These are phyloP conservation scores for Lindgomyces ingoldianus DNA, from an alignment of 495 filamentous ascomycete genomes.

Conservation along the genomic window DNA sequence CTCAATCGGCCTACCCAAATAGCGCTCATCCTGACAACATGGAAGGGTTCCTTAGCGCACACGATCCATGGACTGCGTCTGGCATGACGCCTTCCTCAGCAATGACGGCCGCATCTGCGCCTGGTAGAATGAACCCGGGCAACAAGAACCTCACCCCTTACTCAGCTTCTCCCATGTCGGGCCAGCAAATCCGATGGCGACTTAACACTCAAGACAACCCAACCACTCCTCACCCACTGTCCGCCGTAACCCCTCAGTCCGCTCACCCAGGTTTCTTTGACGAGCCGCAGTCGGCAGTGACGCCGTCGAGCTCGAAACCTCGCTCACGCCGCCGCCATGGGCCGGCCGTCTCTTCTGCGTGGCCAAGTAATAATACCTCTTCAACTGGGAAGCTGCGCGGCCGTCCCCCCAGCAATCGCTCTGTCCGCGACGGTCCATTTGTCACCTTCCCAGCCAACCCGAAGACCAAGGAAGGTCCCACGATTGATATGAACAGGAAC, in stretches of 20 bases:
- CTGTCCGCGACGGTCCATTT: constrained; percentile 74
- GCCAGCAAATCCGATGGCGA: constrained; percentile 51
- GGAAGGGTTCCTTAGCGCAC: constrained; percentile 46
- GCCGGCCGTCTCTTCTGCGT: constrained; percentile 92
- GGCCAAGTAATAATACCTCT: constrained; percentile 70
- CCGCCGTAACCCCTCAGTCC: constrained; percentile 68
- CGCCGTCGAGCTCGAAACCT: constrained; percentile 57
- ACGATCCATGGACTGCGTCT: constrained; percentile 44
- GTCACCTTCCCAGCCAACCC: constrained; percentile 82
- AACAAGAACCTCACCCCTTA: constrained; percentile 36
- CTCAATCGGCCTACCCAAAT: constrained; percentile 62
- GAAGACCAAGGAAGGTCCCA: constrained; percentile 45
- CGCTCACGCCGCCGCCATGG: constrained; percentile 75
- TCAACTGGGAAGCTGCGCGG: constrained; percentile 77
- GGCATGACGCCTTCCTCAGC: constrained; percentile 39
- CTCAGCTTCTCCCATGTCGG: constrained; percentile 39
- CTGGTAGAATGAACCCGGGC: constrained; percentile 32
- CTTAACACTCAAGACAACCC: constrained; percentile 56
- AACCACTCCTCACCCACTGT: constrained; percentile 71
- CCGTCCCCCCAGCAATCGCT: constrained; percentile 78
- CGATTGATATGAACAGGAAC: constrained; percentile 36
- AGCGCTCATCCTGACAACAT: constrained; percentile 55
- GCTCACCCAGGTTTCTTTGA: constrained; percentile 52
- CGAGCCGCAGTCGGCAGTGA: constrained; percentile 69
- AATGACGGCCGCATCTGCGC: constrained; percentile 32